These are phyloP conservation scores for Hepatocystis sp. DNA, from an alignment of 169 alveolate species.

Conservation along the genomic window DNA sequence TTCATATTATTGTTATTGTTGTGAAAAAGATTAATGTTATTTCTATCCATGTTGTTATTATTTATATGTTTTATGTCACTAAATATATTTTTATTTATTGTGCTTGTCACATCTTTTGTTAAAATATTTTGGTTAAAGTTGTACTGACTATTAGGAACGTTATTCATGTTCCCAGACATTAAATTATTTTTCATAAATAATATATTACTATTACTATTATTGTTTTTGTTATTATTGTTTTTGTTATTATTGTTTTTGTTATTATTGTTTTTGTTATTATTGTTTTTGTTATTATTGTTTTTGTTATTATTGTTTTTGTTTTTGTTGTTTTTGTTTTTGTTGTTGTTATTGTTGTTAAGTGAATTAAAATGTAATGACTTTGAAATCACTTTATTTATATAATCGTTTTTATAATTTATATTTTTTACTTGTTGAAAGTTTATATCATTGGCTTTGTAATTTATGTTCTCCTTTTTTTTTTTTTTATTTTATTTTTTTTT, in stretches of 20 bases:
- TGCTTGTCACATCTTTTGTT: conserved; percentile 10
- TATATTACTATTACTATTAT: conserved; percentile 2
- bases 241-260: too few species aligned
- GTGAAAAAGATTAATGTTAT: conserved; percentile 33
- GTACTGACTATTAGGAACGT: conserved; percentile 1
- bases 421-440: conserved; percentile 9
- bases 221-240: too few species aligned
- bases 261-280: too few species aligned
- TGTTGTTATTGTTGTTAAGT: too few species aligned
- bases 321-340: too few species aligned
- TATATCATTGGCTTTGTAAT: neutral
- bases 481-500: conserved; percentile 40
- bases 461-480: conserved; percentile 67
- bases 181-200: conserved; percentile 12
- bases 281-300: too few species aligned
- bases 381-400: neutral
- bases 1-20: conserved; percentile 33
- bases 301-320: too few species aligned
- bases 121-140: neutral
- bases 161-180: conserved; percentile 8
- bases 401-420: conserved; percentile 22
- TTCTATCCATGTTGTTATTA: conserved; percentile 1
- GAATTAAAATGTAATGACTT: conserved; percentile 18
- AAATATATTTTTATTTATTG: conserved; percentile 27
- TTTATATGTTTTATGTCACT: conserved; percentile 15